Evolutionary conservation across 176 grass and related monocot species (phyloP), one percentile per base, ranked within the genome.

Genomic region (Avena eriantha): DNA sequence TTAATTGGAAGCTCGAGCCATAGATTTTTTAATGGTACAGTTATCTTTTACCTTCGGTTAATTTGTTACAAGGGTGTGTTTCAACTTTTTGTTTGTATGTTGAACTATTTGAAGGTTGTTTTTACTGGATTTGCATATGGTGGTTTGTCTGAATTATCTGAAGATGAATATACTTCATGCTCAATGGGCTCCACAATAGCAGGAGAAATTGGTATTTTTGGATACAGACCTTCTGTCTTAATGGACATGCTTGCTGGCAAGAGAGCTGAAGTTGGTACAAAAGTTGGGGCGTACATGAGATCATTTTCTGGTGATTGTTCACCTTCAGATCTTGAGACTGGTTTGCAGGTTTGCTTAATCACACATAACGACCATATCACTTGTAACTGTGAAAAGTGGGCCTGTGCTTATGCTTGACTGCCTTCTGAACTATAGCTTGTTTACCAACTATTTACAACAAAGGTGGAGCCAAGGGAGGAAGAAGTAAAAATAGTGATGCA

Each of bases 241-340:
- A 96, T 99, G 97, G 97, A 99, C 83, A 99, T 99, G 97, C 88
- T 99, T 85, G 97, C 97, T 93, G 97, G 97, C 81, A 99, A 99
- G 87, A 92, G 97, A 90, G 97, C 97, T 84, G 97, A 99, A 91
- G 94, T 99, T 65, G 91, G 94, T 71, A 99, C 94, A 70, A 99
- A 99, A 86, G 90, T 99, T 86, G 97, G 92, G 66, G 90, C 97
- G 35, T 99, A 99, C 77, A 99, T 96, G 94, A 95, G 97, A 88
- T 96, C 92, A 67, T 99, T 99, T 91, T 96, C 89, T 80, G 94
- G 94, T 50, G 97, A 99, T 85, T 99, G 97, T 73, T 96, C 97
- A 80, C 97, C 97, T 85, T 91, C 94, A 83, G 94, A 99, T 90
- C 90, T 99, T 80, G 97, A 99, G 86, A 99, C 90, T 65, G 97